Conservation (phyloP, 805 yeast genomes). For the Saturnispora bothae region DNA sequence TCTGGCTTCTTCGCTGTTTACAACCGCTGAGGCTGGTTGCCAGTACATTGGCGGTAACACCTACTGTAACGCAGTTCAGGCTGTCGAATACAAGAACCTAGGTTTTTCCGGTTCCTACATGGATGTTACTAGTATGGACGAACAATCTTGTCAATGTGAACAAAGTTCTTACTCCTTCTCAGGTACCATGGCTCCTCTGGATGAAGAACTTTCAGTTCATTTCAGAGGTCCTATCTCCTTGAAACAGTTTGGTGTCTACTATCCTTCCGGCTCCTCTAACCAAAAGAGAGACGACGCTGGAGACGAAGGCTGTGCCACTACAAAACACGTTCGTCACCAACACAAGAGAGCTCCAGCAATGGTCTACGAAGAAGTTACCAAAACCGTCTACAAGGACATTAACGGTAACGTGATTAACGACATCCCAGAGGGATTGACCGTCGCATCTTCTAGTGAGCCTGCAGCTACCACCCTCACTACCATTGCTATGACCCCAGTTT, state of each 20-base stretch:
- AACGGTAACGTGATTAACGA: slow-evolving; percentile 34
- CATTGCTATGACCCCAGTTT: slow-evolving; percentile 12
- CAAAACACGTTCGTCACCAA: slow-evolving; percentile 36
- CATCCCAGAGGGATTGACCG: slow-evolving; percentile 14
- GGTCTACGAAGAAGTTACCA: slow-evolving; percentile 61
- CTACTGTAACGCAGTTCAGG: slow-evolving; percentile 66
- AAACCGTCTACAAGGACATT: slow-evolving; percentile 61
- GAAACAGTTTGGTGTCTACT: slow-evolving; percentile 82
- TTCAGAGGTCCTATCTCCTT: slow-evolving; percentile 83
- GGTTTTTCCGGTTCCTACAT: slow-evolving; percentile 74
- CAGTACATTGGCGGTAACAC: slow-evolving; percentile 57
- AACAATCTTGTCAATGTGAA: slow-evolving; percentile 56
- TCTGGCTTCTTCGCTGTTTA: slow-evolving; percentile 12
- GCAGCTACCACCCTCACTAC: slow-evolving; percentile 20
- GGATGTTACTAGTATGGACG: slow-evolving; percentile 67
- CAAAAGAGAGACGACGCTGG: slow-evolving; percentile 27
- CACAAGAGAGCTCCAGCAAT: slow-evolving; percentile 57
- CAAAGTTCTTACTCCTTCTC: slow-evolving; percentile 46
- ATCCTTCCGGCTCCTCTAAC: slow-evolving; percentile 39
- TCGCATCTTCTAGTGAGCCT: slow-evolving; percentile 16
- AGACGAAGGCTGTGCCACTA: slow-evolving; percentile 35
- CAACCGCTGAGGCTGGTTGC: slow-evolving; percentile 18
- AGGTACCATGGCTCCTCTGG: slow-evolving; percentile 69
- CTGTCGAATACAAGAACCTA: slow-evolving; percentile 44
- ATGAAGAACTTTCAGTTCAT: slow-evolving; percentile 81